Evolutionary conservation across 768 basidiomycete genomes (phyloP), one percentile per base, ranked within the genome.

Genomic region (Pisolithus albus): DNA sequence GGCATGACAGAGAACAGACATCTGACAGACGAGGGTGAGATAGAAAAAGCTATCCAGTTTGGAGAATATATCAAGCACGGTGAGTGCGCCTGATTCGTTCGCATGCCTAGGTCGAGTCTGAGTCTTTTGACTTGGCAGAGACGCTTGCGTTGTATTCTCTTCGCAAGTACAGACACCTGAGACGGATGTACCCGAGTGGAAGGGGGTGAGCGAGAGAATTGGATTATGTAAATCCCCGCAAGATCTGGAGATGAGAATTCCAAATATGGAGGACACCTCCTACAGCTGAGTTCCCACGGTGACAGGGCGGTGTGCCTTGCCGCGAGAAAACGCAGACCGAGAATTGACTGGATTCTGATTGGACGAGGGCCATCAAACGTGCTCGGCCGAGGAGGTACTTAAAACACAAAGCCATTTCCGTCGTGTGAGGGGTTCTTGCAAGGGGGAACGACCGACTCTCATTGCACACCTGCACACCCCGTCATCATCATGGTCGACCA

Each of bases 31-130:
- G 73, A 74, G 53, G 75, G 79, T 18, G 86, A 91, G 54, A 87
- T 91, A 49, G 86, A 91, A 69, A 81, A 76, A 52, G 88, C 88
- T 0, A 69, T 91, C 52, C 77, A 75, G 52, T 68, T 91, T 28
- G 86, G 83, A 11, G 88, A 91, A 64, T 91, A 89, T 58, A 91
- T 92, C 67, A 88, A 84, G 70, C 86, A 88, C 61, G 90, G 90
- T 86, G 59, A 55, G 78, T 61, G 1, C 9, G 8, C 19, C 21
- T 23, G 32, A 4, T 36, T 21, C 21, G 16, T 15, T 28, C 36
- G 32, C 18, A 34, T 11, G 4, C 19, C 5, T 36, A 10, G 4
- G n/a, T 9, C 4, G 8, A 13, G 32, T 10, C 28, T 47, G 46
- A 46, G n/a, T 16, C 4, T n/a, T n/a, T n/a, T 36, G 16, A n/a